These are phyloP conservation scores for Cryptococcus depauperatus DNA, from an alignment of 1,284 basidiomycete genomes.

Conservation along the genomic window DNA sequence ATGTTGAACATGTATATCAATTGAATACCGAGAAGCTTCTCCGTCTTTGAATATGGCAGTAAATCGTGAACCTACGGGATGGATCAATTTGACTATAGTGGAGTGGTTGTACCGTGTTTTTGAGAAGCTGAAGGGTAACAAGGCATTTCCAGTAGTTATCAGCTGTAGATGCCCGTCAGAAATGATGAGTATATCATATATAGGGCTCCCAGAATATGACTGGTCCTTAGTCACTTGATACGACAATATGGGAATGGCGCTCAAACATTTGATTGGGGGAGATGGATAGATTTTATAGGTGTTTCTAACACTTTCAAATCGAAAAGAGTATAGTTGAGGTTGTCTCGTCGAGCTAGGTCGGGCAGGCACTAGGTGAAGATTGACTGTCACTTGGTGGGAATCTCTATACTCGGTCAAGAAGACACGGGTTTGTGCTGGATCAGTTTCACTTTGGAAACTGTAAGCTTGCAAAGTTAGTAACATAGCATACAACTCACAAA, in stretches of 20 bases:
- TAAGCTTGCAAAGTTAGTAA: neutral
- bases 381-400: conserved; percentile 21
- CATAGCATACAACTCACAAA: conserved; percentile 23
- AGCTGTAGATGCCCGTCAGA: conserved; percentile 52
- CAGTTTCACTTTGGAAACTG: conserved; percentile 38
- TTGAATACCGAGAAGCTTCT: conserved; percentile 46
- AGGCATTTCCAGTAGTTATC: conserved; percentile 55
- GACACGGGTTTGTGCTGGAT: conserved; percentile 44
- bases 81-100: conserved; percentile 30
- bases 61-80: conserved; percentile 48
- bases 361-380: too few species aligned
- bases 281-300: conserved; percentile 27
- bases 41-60: conserved; percentile 52
- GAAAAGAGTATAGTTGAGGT: conserved; percentile 53
- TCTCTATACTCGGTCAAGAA: conserved; percentile 34
- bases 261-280: conserved; percentile 28
- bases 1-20: conserved; percentile 52
- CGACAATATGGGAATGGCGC: conserved; percentile 54
- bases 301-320: too few species aligned
- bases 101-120: conserved; percentile 14
- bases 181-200: conserved; percentile 62
- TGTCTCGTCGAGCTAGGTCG: too few species aligned
- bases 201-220: too few species aligned
- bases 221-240: conserved; percentile 54
- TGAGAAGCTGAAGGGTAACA: conserved; percentile 32